A percentile compares a stretch with the other conserved stretches of the same genome.
Conservation (phyloP, 164 flowering plant genomes). For the Berberis thunbergii region DNA sequence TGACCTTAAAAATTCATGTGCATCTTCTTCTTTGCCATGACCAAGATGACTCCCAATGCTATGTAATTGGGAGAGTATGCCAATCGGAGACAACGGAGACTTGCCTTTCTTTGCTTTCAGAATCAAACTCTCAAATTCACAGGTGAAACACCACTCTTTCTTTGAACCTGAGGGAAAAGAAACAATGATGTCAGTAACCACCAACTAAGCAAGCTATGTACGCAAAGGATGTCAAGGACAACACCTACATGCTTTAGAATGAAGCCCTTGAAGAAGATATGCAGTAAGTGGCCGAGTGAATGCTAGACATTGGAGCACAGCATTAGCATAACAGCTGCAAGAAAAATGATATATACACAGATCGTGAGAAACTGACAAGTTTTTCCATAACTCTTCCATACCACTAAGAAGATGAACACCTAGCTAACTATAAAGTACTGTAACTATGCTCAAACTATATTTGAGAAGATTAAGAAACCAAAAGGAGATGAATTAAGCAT, state of each 20-base stretch:
- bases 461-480: too few relatives aligned
- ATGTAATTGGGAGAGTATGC: constrained; percentile 55
- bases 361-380: not conserved
- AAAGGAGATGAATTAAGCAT: too few relatives aligned
- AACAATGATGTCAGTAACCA: not conserved
- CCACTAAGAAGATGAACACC: not conserved
- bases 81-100: constrained; percentile 60
- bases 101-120: constrained; percentile 57
- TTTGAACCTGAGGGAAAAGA: constrained; percentile 40
- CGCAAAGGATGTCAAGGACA: constrained; percentile 2
- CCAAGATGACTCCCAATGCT: constrained; percentile 55
- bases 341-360: constrained; percentile 1
- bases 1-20: constrained; percentile 93
- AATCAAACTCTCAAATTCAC: constrained; percentile 76
- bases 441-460: too few relatives aligned
- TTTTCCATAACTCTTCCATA: not conserved
- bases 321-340: constrained; percentile 97
- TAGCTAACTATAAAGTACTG: too few relatives aligned
- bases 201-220: constrained; percentile 1
- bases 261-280: constrained; percentile 76
- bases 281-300: constrained; percentile 89
- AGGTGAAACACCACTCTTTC: constrained; percentile 80
- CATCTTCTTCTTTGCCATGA: constrained; percentile 82
- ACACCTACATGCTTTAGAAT: constrained; percentile 62
- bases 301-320: constrained; percentile 90